phyloP scores from a whole-genome alignment of 371 early-diverging fungal genomes.

The Mortierella sp. region DNA sequence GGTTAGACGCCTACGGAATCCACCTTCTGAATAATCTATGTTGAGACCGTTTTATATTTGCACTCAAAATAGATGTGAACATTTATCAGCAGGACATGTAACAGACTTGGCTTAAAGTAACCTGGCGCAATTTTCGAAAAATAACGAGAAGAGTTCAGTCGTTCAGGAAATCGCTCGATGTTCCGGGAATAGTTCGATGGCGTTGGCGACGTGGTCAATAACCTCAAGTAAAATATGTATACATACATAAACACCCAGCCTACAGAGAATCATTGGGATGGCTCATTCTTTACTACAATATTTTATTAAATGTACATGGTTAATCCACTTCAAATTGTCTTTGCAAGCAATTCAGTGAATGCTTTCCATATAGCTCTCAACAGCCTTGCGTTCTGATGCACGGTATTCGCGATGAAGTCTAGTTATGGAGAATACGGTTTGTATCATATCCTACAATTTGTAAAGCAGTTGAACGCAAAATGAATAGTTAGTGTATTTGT shows the following conservation, averaged over 20 bases:
- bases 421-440: conserved; percentile 19
- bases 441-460: conserved; percentile 28
- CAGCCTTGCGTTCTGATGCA: conserved; percentile 12
- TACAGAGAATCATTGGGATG: too few species aligned
- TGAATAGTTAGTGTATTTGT: not conserved
- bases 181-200: not conserved
- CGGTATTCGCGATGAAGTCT: conserved; percentile 26
- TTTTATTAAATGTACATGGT: too few species aligned
- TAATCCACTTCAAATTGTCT: too few species aligned
- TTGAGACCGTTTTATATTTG: conserved; percentile 94
- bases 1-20: conserved; percentile 79
- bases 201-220: not conserved
- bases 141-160: not conserved
- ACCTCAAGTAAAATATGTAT: not conserved
- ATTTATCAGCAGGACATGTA: not conserved
- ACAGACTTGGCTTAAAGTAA: conserved; percentile 74
- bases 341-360: not conserved
- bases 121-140: conserved; percentile 77
- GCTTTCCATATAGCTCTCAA: conserved; percentile 3
- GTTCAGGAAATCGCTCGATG: not conserved
- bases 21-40: conserved; percentile 69
- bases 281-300: too few species aligned
- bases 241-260: too few species aligned
- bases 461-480: not conserved
- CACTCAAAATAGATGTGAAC: conserved; percentile 63